Evolutionary conservation across 768 basidiomycete species (phyloP).

Genomic region (Lanmaoa pseudosensibilis): DNA sequence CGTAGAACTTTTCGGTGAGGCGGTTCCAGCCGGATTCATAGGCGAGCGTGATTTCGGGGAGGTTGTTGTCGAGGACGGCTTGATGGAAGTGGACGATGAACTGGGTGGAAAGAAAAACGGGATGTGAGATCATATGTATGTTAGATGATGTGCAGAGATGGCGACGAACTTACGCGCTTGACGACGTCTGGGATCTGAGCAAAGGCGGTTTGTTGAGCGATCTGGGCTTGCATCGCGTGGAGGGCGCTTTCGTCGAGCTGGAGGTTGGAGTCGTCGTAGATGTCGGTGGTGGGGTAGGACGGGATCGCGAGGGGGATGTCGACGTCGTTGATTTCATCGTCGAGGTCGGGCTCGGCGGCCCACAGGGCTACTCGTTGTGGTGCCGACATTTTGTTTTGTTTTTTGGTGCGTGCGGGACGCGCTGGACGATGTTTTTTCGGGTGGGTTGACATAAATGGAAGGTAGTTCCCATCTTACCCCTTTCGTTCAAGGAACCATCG

Average conservation of each 20-base stretch:
- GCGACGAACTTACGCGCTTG: slow-evolving; percentile 62
- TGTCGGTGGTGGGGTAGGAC: slow-evolving; percentile 26
- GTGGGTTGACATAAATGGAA: slow-evolving; percentile 7
- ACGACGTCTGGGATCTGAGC: slow-evolving; percentile 85
- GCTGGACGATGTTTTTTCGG: neutral
- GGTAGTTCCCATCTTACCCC: slow-evolving; percentile 13
- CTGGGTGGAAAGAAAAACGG: slow-evolving; percentile 38
- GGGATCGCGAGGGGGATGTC: slow-evolving; percentile 47
- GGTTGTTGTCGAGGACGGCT: slow-evolving; percentile 88
- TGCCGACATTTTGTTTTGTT: slow-evolving; percentile 49
- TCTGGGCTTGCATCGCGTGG: slow-evolving; percentile 76
- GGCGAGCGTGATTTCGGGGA: slow-evolving; percentile 85
- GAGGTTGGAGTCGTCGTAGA: slow-evolving; percentile 43
- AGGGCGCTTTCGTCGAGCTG: slow-evolving; percentile 72
- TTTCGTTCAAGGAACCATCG: too few species aligned
- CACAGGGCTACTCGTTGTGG: slow-evolving; percentile 71
- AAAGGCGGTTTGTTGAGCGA: slow-evolving; percentile 81
- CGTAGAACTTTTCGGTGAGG: slow-evolving; percentile 93
- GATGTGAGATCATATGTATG: neutral
- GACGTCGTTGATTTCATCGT: slow-evolving; percentile 71
- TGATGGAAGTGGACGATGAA: slow-evolving; percentile 96
- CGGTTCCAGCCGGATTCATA: slow-evolving; percentile 98
- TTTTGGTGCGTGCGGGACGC: neutral
- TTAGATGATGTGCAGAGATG: neutral
- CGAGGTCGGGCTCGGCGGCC: slow-evolving; percentile 78